These are phyloP conservation scores for Auricularia heimuer DNA, from an alignment of 768 basidiomycete species.

Conservation along the genomic window DNA sequence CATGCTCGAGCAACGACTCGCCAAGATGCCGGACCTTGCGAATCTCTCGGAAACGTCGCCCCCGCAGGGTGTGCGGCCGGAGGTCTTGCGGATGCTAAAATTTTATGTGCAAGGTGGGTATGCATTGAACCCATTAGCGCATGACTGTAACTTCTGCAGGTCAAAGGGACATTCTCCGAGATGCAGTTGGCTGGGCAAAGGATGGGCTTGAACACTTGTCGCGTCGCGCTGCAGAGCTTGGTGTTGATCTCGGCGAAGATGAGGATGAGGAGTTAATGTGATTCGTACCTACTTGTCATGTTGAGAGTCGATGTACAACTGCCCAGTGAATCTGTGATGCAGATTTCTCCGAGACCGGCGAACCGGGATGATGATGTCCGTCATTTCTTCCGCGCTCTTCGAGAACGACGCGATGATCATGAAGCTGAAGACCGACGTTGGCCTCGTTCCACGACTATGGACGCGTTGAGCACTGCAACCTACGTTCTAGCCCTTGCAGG, in stretches of 20 bases:
- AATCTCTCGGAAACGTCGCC: not conserved
- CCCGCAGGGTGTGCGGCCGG: conserved; percentile 2
- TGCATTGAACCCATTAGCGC: not conserved
- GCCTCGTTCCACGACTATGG: not conserved
- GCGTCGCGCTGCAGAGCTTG: conserved; percentile 1
- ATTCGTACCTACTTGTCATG: no score
- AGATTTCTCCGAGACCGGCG: no score
- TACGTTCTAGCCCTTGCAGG: not conserved
- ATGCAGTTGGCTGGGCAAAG: conserved; percentile 15
- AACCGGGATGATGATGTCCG: no score
- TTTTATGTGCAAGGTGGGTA: conserved; percentile 7
- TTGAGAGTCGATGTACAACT: no score
- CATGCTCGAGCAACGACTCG: conserved; percentile 49
- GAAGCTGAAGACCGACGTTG: no score
- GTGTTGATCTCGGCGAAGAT: conserved; percentile 7
- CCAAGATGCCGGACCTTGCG: conserved; percentile 35
- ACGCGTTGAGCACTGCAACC: not conserved
- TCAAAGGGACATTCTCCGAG: conserved; percentile 14
- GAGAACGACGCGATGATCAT: no score
- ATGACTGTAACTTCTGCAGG: conserved; percentile 6
- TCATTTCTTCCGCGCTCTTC: no score
- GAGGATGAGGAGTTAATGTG: conserved; percentile 1
- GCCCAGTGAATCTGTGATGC: no score
- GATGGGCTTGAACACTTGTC: conserved; percentile 9
- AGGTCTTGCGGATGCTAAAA: conserved; percentile 2